Evolutionary conservation across 2,329 filamentous ascomycete genomes (phyloP).

Genomic region (Xylaria sp.): DNA sequence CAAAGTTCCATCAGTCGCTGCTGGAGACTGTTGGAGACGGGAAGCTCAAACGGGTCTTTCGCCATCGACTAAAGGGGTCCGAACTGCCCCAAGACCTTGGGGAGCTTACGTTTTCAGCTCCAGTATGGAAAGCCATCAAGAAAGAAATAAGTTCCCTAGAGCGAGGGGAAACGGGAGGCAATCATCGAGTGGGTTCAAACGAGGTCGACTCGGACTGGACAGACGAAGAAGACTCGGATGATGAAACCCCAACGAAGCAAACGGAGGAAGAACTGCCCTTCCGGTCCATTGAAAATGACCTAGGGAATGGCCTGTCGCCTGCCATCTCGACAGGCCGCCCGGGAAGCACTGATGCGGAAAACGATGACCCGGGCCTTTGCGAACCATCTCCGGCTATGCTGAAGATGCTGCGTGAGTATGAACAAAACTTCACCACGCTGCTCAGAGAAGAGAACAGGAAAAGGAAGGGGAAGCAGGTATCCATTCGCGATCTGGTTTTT

Average conservation of each 20-base stretch:
- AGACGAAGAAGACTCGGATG: slow-evolving; percentile 12
- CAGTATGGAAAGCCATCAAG: slow-evolving; percentile 17
- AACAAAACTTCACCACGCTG: background rate
- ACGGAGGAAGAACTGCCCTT: background rate
- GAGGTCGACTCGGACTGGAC: slow-evolving; percentile 10
- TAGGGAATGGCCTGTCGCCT: background rate
- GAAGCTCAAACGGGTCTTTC: slow-evolving; percentile 15
- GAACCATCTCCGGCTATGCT: slow-evolving; percentile 3
- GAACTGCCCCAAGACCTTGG: slow-evolving; percentile 16
- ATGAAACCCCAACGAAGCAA: background rate
- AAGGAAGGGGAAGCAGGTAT: slow-evolving; percentile 3
- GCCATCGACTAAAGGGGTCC: slow-evolving; percentile 10
- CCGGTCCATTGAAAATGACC: slow-evolving; percentile 16
- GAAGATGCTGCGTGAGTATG: slow-evolving; percentile 4
- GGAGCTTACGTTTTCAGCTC: slow-evolving; percentile 10
- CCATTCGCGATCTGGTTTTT: background rate
- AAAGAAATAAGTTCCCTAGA: slow-evolving; percentile 8
- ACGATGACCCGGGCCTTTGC: background rate
- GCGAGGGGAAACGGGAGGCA: background rate
- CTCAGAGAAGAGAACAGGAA: slow-evolving; percentile 1
- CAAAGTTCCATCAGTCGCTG: slow-evolving; percentile 8
- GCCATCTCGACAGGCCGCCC: background rate
- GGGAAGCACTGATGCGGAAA: background rate
- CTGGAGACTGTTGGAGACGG: slow-evolving; percentile 15
- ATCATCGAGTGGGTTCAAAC: background rate